Percentiles rank a stretch among this genome's conserved stretches.
phyloP scores from a whole-genome alignment of 192 early-diverging fungal species.

The Cetraspora pellucida region DNA sequence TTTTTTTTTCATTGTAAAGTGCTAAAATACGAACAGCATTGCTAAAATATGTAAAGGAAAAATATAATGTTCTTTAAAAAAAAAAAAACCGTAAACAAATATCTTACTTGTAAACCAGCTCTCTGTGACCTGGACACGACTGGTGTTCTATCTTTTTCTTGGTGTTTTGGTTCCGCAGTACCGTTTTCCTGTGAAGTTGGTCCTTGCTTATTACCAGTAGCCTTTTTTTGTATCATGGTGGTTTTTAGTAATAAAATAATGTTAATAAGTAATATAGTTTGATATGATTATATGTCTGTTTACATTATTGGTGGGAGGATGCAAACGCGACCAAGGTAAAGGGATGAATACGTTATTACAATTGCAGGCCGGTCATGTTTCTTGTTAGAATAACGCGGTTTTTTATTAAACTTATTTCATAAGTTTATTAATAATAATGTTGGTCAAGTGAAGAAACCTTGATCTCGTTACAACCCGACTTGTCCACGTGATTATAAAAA shows the following conservation, averaged over 20 bases:
- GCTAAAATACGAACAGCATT: too few species aligned
- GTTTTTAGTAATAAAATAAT: too few species aligned
- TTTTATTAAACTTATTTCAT: background rate
- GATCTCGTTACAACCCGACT: background rate
- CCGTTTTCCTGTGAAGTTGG: background rate
- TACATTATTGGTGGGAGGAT: background rate
- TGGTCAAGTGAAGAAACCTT: too few species aligned
- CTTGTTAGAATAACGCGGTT: slow-evolving; percentile 12
- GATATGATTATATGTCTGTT: background rate
- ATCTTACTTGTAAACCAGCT: slow-evolving; percentile 61
- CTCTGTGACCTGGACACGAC: slow-evolving; percentile 61
- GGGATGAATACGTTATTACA: background rate
- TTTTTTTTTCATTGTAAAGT: too few species aligned
- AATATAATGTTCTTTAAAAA: too few species aligned
- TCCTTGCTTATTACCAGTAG: slow-evolving; percentile 17
- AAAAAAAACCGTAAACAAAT: background rate
- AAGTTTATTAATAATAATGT: background rate
- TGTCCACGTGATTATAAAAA: slow-evolving; percentile 9
- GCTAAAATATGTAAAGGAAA: too few species aligned
- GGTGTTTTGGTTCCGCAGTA: background rate
- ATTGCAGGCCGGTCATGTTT: background rate
- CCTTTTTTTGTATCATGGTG: background rate
- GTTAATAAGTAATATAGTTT: background rate
- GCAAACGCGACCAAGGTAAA: slow-evolving; percentile 5
- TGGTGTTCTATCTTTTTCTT: slow-evolving; percentile 48